Conservation (phyloP, 2,329 filamentous ascomycete species). For the Metarhizium brunneum region DNA sequence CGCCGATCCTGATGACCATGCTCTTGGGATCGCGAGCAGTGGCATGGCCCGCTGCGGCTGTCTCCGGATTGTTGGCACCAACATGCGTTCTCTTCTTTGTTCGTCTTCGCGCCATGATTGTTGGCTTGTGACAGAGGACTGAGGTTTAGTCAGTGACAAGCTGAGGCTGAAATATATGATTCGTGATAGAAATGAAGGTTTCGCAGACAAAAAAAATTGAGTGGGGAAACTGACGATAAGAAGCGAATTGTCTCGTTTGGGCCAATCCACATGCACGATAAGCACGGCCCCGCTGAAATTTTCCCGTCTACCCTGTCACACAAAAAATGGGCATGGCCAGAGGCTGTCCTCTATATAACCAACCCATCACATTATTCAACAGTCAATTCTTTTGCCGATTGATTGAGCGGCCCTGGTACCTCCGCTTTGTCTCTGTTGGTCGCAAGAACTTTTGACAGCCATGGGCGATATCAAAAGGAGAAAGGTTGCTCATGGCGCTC, state of each 20-base stretch:
- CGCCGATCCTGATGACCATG: conserved; percentile 97
- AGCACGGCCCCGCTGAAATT: conserved; percentile 23
- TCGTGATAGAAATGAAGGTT: not conserved
- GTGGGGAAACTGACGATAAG: conserved; percentile 25
- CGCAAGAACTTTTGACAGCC: conserved; percentile 3
- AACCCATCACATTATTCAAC: too few species aligned
- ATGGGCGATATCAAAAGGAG: conserved; percentile 31
- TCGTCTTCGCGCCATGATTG: conserved; percentile 66
- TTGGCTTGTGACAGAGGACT: not conserved
- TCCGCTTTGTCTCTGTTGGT: not conserved
- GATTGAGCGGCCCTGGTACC: not conserved
- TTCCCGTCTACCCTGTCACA: conserved; percentile 6
- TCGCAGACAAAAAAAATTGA: conserved; percentile 27
- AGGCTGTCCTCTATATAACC: too few species aligned
- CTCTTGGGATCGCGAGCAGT: conserved; percentile 73
- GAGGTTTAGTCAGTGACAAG: conserved; percentile 7
- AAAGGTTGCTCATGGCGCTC: conserved; percentile 26
- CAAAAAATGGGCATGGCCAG: too few species aligned
- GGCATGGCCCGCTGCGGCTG: conserved; percentile 48
- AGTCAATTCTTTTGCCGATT: too few species aligned
- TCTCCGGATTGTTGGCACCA: conserved; percentile 52
- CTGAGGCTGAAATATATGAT: not conserved
- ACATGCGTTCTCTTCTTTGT: conserved; percentile 86
- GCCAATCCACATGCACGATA: conserved; percentile 1
- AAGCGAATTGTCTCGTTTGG: not conserved